Percentiles rank a stretch among this genome's conserved stretches.
Conservation (phyloP, 2,329 filamentous ascomycete genomes). For the Penicillium sp. region DNA sequence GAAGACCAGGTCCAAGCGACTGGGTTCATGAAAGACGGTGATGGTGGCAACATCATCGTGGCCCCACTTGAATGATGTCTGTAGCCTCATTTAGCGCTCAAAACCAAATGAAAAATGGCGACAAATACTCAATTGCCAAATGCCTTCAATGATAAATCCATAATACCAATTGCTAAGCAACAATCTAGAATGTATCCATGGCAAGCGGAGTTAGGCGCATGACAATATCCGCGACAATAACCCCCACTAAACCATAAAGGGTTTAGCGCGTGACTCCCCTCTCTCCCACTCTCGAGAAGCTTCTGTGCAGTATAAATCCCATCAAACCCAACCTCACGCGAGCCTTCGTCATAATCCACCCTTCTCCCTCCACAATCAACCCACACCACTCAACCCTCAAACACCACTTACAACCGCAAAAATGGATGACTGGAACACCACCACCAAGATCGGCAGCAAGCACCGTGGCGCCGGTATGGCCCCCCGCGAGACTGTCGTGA, state of each 20-base stretch:
- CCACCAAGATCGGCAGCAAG: conserved; percentile 93
- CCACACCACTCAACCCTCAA: not conserved
- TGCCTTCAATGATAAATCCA: not conserved
- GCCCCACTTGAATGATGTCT: not conserved
- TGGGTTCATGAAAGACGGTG: not conserved
- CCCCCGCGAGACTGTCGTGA: conserved; percentile 82
- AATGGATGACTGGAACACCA: conserved; percentile 81
- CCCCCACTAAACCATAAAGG: not conserved
- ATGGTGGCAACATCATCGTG: not conserved
- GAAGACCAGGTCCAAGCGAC: not conserved
- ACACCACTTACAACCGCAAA: conserved; percentile 20
- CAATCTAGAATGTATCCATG: not conserved
- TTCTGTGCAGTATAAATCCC: conserved; percentile 42
- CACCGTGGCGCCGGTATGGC: conserved; percentile 61
- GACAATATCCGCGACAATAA: not conserved
- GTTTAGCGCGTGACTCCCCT: conserved; percentile 26
- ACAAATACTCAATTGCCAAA: not conserved
- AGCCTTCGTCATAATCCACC: conserved; percentile 25
- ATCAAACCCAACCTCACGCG: conserved; percentile 28
- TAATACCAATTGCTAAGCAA: not conserved
- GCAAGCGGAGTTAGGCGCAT: not conserved
- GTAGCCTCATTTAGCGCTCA: not conserved
- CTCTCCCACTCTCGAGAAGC: conserved; percentile 36
- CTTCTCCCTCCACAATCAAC: conserved; percentile 4
- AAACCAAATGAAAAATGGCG: not conserved